Evolutionary conservation across 306 rosid species (phyloP).

Genomic region (Amphicarpaea edgeworthii): DNA sequence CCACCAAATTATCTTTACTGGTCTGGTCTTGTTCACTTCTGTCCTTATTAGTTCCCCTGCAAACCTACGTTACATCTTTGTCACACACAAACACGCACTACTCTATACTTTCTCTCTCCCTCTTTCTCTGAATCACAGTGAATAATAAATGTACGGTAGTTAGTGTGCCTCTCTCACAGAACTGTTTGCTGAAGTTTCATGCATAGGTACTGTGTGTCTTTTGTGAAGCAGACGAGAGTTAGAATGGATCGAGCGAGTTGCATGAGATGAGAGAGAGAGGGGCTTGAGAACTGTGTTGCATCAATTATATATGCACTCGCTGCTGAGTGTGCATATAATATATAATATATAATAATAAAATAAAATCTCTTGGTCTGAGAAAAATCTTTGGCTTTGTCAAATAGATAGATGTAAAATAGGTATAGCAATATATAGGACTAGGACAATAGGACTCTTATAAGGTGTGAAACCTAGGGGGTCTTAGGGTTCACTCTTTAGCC

Average conservation of each 20-base stretch:
- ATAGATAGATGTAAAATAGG: constrained; percentile 27
- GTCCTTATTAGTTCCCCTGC: constrained; percentile 60
- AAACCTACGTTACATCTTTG: constrained; percentile 70
- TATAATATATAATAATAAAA: constrained; percentile 15
- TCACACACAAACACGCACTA: constrained; percentile 53
- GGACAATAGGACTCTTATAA: constrained; percentile 31
- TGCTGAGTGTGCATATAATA: neutral
- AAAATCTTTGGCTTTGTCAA: constrained; percentile 44
- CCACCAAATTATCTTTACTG: constrained; percentile 49
- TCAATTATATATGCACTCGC: neutral
- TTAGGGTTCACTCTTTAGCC: constrained; percentile 51
- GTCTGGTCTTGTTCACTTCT: constrained; percentile 52
- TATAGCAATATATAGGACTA: constrained; percentile 25
- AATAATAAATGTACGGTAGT: constrained; percentile 69
- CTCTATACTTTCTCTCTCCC: constrained; percentile 42
- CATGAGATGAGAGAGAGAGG: constrained; percentile 52
- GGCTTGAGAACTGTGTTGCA: constrained; percentile 58
- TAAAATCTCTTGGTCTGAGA: constrained; percentile 41
- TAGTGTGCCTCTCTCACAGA: constrained; percentile 57
- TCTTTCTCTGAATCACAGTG: constrained; percentile 42
- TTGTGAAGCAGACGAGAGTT: constrained; percentile 61
- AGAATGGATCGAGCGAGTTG: constrained; percentile 52
- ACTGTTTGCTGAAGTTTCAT: constrained; percentile 77
- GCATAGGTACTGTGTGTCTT: constrained; percentile 63
- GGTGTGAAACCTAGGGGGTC: constrained; percentile 55